phyloP scores from a whole-genome alignment of 169 alveolate species.

The Eimeria sp. region DNA sequence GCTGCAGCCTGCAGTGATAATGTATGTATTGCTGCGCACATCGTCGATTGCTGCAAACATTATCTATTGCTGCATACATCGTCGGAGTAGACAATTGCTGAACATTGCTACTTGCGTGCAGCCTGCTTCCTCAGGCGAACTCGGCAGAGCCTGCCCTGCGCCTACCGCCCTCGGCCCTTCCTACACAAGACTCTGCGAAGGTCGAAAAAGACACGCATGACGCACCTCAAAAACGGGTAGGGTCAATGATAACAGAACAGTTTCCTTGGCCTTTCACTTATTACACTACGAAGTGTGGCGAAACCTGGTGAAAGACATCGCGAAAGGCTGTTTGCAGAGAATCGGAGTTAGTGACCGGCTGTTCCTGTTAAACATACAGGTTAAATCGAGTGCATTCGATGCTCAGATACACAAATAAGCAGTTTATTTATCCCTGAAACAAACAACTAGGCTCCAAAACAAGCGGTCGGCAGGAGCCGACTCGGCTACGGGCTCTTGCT shows the following conservation, averaged over 20 bases:
- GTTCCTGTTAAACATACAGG: not conserved
- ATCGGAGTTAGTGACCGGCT: too few species aligned
- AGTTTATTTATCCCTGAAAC: not conserved
- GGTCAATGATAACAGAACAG: not conserved
- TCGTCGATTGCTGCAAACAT: too few species aligned
- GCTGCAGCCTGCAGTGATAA: too few species aligned
- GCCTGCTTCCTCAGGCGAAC: too few species aligned
- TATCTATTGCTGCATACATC: not conserved
- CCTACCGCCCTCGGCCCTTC: too few species aligned
- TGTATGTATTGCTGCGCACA: too few species aligned
- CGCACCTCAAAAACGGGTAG: not conserved
- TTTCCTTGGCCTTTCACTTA: not conserved
- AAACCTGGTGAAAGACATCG: not conserved
- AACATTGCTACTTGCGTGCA: too few species aligned
- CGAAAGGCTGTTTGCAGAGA: not conserved
- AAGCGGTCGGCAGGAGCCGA: not conserved
- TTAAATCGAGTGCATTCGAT: not conserved
- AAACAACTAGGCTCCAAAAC: not conserved
- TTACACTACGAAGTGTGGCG: not conserved
- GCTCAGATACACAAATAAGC: not conserved
- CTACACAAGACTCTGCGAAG: too few species aligned
- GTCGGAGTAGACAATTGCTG: not conserved
- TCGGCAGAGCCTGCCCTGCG: too few species aligned
- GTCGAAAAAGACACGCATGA: not conserved
- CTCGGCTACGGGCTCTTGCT: not conserved